These are phyloP conservation scores for Sordariomycetes sp. DNA, from an alignment of 2,329 filamentous ascomycete genomes.

Conservation along the genomic window DNA sequence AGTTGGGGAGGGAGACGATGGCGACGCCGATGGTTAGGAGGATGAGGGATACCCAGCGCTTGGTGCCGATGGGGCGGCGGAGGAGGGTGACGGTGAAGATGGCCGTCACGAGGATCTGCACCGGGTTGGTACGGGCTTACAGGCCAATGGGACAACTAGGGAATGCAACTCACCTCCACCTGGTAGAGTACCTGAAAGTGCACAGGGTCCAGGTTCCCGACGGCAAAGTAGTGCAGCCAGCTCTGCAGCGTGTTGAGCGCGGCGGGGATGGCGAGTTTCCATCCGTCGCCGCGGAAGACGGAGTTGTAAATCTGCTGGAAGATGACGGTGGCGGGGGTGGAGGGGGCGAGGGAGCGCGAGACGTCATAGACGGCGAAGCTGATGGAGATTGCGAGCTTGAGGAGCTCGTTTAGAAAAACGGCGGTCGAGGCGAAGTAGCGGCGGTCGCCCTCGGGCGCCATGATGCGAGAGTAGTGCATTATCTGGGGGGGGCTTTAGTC, in stretches of 20 bases:
- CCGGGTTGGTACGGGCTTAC: background rate
- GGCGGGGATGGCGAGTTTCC: slow-evolving; percentile 87
- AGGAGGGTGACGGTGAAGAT: slow-evolving; percentile 75
- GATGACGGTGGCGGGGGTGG: slow-evolving; percentile 66
- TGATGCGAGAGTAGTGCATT: slow-evolving; percentile 88
- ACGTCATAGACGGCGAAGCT: slow-evolving; percentile 82
- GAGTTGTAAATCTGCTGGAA: slow-evolving; percentile 67
- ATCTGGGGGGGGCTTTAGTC: slow-evolving; percentile 39
- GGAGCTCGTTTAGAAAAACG: slow-evolving; percentile 82
- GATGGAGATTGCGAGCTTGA: slow-evolving; percentile 78
- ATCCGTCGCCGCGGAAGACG: slow-evolving; percentile 82
- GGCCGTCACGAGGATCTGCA: slow-evolving; percentile 70
- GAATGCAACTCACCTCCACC: slow-evolving; percentile 48
- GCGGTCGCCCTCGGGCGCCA: slow-evolving; percentile 72
- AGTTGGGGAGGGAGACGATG: slow-evolving; percentile 67
- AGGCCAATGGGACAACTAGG: background rate
- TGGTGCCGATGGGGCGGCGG: slow-evolving; percentile 52
- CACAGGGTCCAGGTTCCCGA: slow-evolving; percentile 82
- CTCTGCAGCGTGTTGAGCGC: slow-evolving; percentile 85
- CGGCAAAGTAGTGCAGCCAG: slow-evolving; percentile 81
- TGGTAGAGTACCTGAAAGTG: slow-evolving; percentile 92
- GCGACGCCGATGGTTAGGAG: slow-evolving; percentile 72
- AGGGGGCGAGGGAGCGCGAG: slow-evolving; percentile 62
- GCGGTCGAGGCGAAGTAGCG: slow-evolving; percentile 91
- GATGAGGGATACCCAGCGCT: slow-evolving; percentile 70